Evolutionary conservation across 257 asterid species (phyloP).

Genomic region (Przewalskia tangutica): DNA sequence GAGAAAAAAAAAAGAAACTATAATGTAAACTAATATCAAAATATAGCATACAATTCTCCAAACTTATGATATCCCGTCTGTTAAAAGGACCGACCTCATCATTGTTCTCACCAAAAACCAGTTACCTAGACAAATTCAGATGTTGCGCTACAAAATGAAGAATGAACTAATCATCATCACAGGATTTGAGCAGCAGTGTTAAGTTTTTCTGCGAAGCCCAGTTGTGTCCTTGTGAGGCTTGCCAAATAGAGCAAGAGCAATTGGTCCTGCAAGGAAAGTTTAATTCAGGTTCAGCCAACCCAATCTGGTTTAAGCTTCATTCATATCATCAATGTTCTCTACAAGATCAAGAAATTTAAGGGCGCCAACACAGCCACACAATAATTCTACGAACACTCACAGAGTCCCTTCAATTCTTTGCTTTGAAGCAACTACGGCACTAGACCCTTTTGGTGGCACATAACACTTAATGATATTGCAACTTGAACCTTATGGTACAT

Average conservation of each 20-base stretch:
- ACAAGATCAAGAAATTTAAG: not conserved
- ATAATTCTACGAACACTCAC: not conserved
- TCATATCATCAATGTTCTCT: not conserved
- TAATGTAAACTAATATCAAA: not conserved
- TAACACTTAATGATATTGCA: not conserved
- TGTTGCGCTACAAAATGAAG: not conserved
- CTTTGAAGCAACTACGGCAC: not conserved
- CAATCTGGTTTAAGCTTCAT: not conserved
- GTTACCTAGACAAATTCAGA: not conserved
- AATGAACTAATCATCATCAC: slow-evolving; percentile 12
- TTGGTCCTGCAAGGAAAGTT: slow-evolving; percentile 51
- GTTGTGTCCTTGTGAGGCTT: slow-evolving; percentile 96
- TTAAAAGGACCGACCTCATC: not conserved
- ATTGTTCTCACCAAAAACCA: not conserved
- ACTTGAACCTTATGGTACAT: not conserved
- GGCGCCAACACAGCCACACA: not conserved
- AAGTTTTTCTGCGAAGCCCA: slow-evolving; percentile 76
- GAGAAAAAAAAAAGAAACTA: not conserved
- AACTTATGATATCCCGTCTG: not conserved
- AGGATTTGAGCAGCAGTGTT: slow-evolving; percentile 94
- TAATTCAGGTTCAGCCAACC: not conserved
- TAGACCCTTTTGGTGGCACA: not conserved
- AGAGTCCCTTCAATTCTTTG: not conserved
- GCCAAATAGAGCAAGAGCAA: slow-evolving; percentile 73
- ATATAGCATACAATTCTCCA: not conserved